phyloP scores from a whole-genome alignment of 768 basidiomycete genomes.

The Collybia sordida region DNA sequence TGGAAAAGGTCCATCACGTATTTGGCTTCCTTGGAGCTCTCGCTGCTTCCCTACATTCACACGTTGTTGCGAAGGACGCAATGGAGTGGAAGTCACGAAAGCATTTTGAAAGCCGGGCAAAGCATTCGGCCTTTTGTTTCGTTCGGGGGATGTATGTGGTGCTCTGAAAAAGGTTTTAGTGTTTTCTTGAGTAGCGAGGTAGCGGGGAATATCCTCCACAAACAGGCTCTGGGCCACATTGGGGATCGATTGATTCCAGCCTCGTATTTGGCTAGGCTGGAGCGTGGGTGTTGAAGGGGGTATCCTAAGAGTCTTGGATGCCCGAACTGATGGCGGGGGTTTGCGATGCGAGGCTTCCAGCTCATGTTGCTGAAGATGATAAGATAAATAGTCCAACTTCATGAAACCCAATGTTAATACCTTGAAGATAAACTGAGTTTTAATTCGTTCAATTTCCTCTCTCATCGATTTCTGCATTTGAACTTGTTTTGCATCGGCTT shows the following conservation, averaged over 20 bases:
- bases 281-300: slow-evolving; percentile 38
- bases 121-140: slow-evolving; percentile 28
- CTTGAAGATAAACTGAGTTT: slow-evolving; percentile 69
- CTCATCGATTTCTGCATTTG: slow-evolving; percentile 62
- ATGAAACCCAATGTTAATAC: slow-evolving; percentile 32
- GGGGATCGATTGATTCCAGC: slow-evolving; percentile 27
- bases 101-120: slow-evolving; percentile 58
- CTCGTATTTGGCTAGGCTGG: slow-evolving; percentile 38
- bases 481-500: slow-evolving; percentile 53
- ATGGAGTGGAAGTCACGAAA: slow-evolving; percentile 41
- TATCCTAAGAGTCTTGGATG: slow-evolving; percentile 36
- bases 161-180: slow-evolving; percentile 22
- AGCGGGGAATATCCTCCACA: slow-evolving; percentile 32
- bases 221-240: slow-evolving; percentile 21
- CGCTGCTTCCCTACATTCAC: slow-evolving; percentile 20
- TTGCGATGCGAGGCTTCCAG: slow-evolving; percentile 56
- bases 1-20: slow-evolving; percentile 4
- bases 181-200: slow-evolving; percentile 14
- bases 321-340: slow-evolving; percentile 43
- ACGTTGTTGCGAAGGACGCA: slow-evolving; percentile 20
- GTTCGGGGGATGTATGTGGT: slow-evolving; percentile 28
- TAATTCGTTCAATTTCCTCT: slow-evolving; percentile 67
- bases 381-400: slow-evolving; percentile 3
- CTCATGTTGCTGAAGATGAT: slow-evolving; percentile 59
- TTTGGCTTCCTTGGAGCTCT: not conserved